phyloP scores from a whole-genome alignment of 805 yeast genomes.

The Wickerhamiella bombiphila region DNA sequence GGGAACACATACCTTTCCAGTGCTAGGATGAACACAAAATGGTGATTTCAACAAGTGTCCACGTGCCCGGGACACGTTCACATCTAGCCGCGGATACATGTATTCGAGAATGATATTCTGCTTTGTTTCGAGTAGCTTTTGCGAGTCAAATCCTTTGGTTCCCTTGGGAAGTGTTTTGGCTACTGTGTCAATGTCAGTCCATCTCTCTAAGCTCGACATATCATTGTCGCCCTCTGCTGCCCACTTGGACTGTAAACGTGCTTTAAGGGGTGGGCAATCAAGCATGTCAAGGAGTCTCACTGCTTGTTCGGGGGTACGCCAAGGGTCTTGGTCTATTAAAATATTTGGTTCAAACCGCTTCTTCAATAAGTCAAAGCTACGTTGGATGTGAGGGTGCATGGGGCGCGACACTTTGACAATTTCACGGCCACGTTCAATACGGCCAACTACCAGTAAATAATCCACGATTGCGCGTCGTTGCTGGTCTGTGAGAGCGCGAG shows the following conservation, averaged over 20 bases:
- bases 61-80: slow-evolving; percentile 78
- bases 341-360: slow-evolving; percentile 50
- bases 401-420: slow-evolving; percentile 55
- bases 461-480: slow-evolving; percentile 69
- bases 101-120: slow-evolving; percentile 69
- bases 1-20: slow-evolving; percentile 93
- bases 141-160: slow-evolving; percentile 27
- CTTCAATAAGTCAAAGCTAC: slow-evolving; percentile 57
- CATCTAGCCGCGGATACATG: slow-evolving; percentile 83
- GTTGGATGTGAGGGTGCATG: slow-evolving; percentile 66
- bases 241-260: slow-evolving; percentile 49
- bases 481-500: slow-evolving; percentile 56
- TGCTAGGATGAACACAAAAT: slow-evolving; percentile 90
- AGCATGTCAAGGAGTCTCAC: slow-evolving; percentile 44
- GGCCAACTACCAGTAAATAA: slow-evolving; percentile 56
- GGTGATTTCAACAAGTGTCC: slow-evolving; percentile 92
- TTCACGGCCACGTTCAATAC: slow-evolving; percentile 32
- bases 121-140: slow-evolving; percentile 48
- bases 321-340: slow-evolving; percentile 75
- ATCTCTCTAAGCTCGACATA: slow-evolving; percentile 46
- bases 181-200: slow-evolving; percentile 50
- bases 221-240: slow-evolving; percentile 23
- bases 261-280: slow-evolving; percentile 23
- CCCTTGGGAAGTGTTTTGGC: slow-evolving; percentile 26
- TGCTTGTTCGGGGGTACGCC: slow-evolving; percentile 21